phyloP scores from a whole-genome alignment of 148 eudicot species.

The Rhododendron kiyosumense region DNA sequence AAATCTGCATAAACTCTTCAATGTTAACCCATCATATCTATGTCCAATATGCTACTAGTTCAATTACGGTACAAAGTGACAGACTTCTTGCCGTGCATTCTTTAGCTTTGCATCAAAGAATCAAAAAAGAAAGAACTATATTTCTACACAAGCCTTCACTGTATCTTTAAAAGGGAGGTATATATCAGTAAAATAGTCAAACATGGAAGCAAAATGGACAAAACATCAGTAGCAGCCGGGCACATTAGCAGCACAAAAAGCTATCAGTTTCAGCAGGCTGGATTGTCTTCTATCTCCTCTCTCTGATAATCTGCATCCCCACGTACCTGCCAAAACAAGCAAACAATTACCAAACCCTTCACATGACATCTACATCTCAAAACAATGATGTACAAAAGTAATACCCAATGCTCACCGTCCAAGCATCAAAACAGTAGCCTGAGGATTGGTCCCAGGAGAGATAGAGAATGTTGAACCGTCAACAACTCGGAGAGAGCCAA shows the following conservation, averaged over 20 bases:
- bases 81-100: neutral
- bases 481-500: conserved; percentile 58
- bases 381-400: neutral
- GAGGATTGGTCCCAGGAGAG: conserved; percentile 96
- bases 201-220: neutral
- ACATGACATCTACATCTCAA: neutral
- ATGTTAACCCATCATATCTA: neutral
- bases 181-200: neutral
- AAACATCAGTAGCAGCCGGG: neutral
- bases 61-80: neutral
- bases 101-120: neutral
- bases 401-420: conserved; percentile 48
- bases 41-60: neutral
- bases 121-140: neutral
- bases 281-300: conserved; percentile 24
- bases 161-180: neutral
- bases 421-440: conserved; percentile 86
- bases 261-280: neutral
- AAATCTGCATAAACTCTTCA: neutral
- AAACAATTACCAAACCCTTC: neutral
- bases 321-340: conserved; percentile 41
- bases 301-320: conserved; percentile 53
- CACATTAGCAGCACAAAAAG: neutral
- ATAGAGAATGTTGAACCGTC: conserved; percentile 71
- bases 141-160: neutral